A percentile compares a stretch with the other conserved stretches of the same genome.
These are phyloP conservation scores for Tetradesmus obliquus DNA, from an alignment of 139 green algal genomes.

Conservation along the genomic window DNA sequence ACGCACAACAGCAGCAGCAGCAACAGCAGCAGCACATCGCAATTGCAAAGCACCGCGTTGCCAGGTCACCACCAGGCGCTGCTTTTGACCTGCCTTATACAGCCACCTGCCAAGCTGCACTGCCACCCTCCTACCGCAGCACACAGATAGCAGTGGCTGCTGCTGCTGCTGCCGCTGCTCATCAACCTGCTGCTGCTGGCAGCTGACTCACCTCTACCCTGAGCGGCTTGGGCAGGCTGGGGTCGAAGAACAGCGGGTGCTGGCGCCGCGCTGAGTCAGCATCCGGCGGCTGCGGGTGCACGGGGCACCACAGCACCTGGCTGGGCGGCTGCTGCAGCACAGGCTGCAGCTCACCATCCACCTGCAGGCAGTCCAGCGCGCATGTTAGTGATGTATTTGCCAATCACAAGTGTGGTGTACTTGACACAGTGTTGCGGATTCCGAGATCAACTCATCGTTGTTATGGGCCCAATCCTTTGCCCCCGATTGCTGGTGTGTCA, in stretches of 20 bases:
- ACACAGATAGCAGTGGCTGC: too few species aligned
- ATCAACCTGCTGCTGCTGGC: not conserved
- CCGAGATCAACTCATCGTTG: too few species aligned
- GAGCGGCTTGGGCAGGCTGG: slow-evolving; percentile 57
- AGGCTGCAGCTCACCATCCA: slow-evolving; percentile 22
- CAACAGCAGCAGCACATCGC: not conserved
- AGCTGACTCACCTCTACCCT: slow-evolving; percentile 45
- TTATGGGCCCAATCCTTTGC: too few species aligned
- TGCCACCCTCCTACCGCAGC: too few species aligned
- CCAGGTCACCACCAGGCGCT: too few species aligned
- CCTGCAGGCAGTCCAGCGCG: slow-evolving; percentile 3
- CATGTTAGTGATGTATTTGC: not conserved
- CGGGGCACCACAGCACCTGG: slow-evolving; percentile 56
- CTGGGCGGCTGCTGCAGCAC: slow-evolving; percentile 42
- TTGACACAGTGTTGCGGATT: too few species aligned
- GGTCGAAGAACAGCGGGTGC: slow-evolving; percentile 54
- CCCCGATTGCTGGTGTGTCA: not conserved
- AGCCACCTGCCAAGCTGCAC: too few species aligned
- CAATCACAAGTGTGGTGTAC: too few species aligned
- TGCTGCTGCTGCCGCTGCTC: too few species aligned
- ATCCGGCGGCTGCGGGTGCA: slow-evolving; percentile 57
- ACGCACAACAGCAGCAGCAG: not conserved
- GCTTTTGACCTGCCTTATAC: too few species aligned
- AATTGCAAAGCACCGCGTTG: too few species aligned
- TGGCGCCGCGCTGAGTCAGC: not conserved